These are phyloP conservation scores for Abortiporus biennis DNA, from an alignment of 1,284 basidiomycete genomes.

Conservation along the genomic window DNA sequence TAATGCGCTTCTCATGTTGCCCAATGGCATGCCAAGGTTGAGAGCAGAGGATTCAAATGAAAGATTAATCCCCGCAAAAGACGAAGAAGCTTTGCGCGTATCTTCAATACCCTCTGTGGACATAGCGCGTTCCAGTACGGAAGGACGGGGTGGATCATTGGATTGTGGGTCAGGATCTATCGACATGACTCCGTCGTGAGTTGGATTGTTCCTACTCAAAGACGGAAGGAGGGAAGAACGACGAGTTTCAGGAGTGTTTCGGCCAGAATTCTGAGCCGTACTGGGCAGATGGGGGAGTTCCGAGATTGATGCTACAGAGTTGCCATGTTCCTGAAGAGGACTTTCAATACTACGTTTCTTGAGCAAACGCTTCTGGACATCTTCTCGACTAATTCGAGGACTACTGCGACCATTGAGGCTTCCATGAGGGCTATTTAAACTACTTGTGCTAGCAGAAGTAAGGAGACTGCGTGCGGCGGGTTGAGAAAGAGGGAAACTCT, in stretches of 20 bases:
- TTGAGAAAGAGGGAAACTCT: background rate
- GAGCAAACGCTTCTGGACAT: conserved; percentile 43
- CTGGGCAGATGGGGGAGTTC: no score
- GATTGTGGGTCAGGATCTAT: conserved; percentile 27
- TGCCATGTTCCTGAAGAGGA: conserved; percentile 17
- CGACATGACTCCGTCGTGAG: conserved; percentile 29
- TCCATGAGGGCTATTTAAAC: conserved; percentile 16
- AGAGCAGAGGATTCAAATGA: conserved; percentile 19
- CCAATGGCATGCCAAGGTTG: conserved; percentile 37
- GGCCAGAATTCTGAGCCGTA: no score
- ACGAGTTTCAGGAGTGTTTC: background rate
- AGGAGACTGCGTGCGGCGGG: background rate
- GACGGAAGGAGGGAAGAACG: conserved; percentile 6
- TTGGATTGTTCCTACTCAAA: conserved; percentile 23
- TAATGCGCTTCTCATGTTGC: conserved; percentile 70
- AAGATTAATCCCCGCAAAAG: conserved; percentile 21
- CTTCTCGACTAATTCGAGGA: conserved; percentile 44
- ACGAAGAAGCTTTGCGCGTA: conserved; percentile 4
- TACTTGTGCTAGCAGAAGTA: conserved; percentile 14
- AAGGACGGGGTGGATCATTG: conserved; percentile 28
- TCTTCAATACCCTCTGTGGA: conserved; percentile 16
- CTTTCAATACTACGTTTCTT: conserved; percentile 38
- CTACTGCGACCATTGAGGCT: conserved; percentile 20
- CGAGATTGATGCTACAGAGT: background rate
- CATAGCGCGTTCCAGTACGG: conserved; percentile 19